phyloP scores from a whole-genome alignment of 805 yeast genomes.

The Blastobotrys terrestris region DNA sequence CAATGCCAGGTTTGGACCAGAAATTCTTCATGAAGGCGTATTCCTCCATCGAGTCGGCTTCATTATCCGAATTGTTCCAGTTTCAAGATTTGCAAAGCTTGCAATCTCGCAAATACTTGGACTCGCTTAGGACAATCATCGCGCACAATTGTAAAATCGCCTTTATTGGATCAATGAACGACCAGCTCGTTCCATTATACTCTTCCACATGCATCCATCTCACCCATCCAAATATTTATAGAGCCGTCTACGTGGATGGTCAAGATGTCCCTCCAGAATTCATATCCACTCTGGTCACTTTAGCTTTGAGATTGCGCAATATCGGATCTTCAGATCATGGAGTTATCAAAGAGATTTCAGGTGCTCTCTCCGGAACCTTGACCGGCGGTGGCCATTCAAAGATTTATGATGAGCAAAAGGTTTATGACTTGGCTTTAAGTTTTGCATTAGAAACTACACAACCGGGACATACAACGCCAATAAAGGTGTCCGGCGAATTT shows the following conservation, averaged over 20 bases:
- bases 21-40: conserved; percentile 79
- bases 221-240: conserved; percentile 80
- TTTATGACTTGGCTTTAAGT: conserved; percentile 72
- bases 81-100: conserved; percentile 70
- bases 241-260: conserved; percentile 86
- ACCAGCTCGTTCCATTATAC: conserved; percentile 88
- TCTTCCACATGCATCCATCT: conserved; percentile 79
- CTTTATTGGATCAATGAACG: conserved; percentile 85
- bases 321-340: conserved; percentile 80
- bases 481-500: conserved; percentile 33
- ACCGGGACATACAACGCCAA: conserved; percentile 35
- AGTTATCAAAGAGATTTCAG: conserved; percentile 76
- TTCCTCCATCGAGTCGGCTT: conserved; percentile 82
- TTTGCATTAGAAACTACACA: conserved; percentile 72
- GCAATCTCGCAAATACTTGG: conserved; percentile 65
- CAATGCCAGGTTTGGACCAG: conserved; percentile 86
- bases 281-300: conserved; percentile 62
- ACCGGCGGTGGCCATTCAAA: conserved; percentile 95
- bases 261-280: conserved; percentile 73
- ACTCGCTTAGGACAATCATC: conserved; percentile 58
- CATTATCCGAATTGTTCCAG: conserved; percentile 79
- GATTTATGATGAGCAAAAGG: conserved; percentile 77
- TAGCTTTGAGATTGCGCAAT: conserved; percentile 70
- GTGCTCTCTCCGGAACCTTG: conserved; percentile 75
- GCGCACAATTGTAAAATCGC: conserved; percentile 69